Evolutionary conservation across 2,329 filamentous ascomycete species (phyloP).

Genomic region (Rhynchosporium secalis): DNA sequence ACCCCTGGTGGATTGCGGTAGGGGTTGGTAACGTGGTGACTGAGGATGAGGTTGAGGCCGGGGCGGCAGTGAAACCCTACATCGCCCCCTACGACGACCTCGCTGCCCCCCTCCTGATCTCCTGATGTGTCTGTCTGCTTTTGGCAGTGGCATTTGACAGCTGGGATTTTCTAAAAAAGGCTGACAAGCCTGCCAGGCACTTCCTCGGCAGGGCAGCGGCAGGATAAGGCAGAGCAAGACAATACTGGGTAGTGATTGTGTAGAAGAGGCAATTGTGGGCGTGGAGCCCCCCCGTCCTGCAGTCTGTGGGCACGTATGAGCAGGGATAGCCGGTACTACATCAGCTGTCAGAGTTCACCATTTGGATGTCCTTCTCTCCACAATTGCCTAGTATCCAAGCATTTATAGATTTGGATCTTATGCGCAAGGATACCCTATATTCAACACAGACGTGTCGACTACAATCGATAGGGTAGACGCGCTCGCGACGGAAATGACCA

Average conservation of each 20-base stretch:
- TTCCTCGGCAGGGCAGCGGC: slow-evolving; percentile 3
- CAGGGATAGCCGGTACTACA: not conserved
- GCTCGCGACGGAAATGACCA: slow-evolving; percentile 12
- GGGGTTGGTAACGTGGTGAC: too few species aligned
- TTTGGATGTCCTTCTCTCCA: not conserved
- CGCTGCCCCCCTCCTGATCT: not conserved
- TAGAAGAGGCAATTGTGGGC: not conserved
- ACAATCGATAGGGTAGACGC: slow-evolving; percentile 10
- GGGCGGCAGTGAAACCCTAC: slow-evolving; percentile 10
- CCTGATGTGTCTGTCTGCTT: slow-evolving; percentile 2
- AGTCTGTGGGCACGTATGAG: slow-evolving; percentile 6
- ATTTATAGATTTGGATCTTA: slow-evolving; percentile 16
- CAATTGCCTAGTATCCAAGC: slow-evolving; percentile 14
- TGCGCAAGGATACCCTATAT: slow-evolving; percentile 16
- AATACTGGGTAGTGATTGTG: not conserved
- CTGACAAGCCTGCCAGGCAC: slow-evolving; percentile 5
- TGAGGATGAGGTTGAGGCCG: not conserved
- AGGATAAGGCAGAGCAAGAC: not conserved
- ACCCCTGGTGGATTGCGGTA: not conserved
- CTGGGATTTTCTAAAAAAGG: not conserved
- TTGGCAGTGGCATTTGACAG: slow-evolving; percentile 8
- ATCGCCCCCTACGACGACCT: not conserved
- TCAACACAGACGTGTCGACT: slow-evolving; percentile 11
- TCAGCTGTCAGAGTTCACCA: not conserved
- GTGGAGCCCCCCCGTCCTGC: too few species aligned